Evolutionary conservation across 2,329 filamentous ascomycete genomes (phyloP).

Genomic region (Ophiostoma australiae): DNA sequence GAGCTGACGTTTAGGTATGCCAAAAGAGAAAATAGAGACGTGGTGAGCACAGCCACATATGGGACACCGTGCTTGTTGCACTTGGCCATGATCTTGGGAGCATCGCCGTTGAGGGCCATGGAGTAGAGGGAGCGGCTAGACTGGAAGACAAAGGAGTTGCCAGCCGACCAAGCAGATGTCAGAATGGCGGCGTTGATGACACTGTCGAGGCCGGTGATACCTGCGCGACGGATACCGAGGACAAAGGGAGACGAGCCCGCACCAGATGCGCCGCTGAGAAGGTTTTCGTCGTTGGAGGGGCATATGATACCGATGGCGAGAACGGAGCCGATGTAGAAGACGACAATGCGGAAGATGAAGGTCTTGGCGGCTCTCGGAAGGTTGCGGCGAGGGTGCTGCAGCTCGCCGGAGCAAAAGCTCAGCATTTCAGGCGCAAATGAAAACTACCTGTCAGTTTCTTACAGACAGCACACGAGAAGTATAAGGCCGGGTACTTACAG

Average conservation of each 20-base stretch:
- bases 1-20: conserved; percentile 8
- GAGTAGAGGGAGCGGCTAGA: conserved; percentile 40
- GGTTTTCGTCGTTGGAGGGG: conserved; percentile 43
- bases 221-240: not conserved
- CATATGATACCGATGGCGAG: conserved; percentile 73
- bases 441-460: not conserved
- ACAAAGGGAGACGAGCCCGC: conserved; percentile 37
- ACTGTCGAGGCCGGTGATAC: not conserved
- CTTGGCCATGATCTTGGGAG: conserved; percentile 36
- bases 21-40: conserved; percentile 22
- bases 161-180: conserved; percentile 53
- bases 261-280: conserved; percentile 19
- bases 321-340: conserved; percentile 73
- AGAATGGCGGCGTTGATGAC: conserved; percentile 57
- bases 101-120: conserved; percentile 38
- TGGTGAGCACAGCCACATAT: conserved; percentile 35
- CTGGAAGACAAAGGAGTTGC: conserved; percentile 53
- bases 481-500: not conserved
- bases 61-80: conserved; percentile 38
- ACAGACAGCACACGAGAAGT: no score
- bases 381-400: not conserved
- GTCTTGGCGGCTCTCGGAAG: conserved; percentile 68
- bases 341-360: conserved; percentile 74
- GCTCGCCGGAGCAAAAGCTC: not conserved
- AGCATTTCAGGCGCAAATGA: not conserved